Base-by-base conservation (phyloP, 805 yeast species). In the Wickerhamomyces kurtzmanii region DNA sequence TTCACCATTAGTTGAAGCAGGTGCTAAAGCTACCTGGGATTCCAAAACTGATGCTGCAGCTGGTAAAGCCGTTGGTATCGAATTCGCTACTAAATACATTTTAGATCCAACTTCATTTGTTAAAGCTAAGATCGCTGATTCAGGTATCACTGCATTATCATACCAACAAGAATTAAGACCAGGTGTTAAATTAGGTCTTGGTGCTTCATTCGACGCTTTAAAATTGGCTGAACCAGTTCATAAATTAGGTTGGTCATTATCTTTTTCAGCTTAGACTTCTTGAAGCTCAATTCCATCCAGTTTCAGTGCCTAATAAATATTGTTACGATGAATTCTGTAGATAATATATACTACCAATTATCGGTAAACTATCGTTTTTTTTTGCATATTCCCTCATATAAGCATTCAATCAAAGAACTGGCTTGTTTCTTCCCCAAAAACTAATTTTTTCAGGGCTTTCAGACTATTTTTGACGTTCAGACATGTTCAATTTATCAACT, bases 1-100 rank as follows among this genome's bases (percentile, higher is more conserved):
- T 39, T 74, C 86, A 48, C 83, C 93, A 43, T 62, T 67, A 47
- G 84, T 89, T 47, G 96, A 91, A 74, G 94, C 86, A 49, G 98
- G 96, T 68, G 94, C 96, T 53, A 87, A 83, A 72, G 95, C 96
- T 51, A 77, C 91, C 43, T 84, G 89, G 76, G 95, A 86, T 68
- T 76, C 94, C 39, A 71, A 74, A 59, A 56, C 73, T 26, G 54
- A 54, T 37, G 59, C 80, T 28, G 73, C 86, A 44, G 71, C 82
- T 57, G 65, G 72, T 47, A 69, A 78, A 58, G 78, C 75, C 53
- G 96, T 87, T 49, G 84, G 80, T 52, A 76, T 91, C 51, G 98
- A 91, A 72, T 81, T 87, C 42, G 97, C 96, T 49, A 75, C 96
- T 59, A 89, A 85, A 75, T 89, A 89, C 75, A 65, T 68, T 45